Evolutionary conservation across 1,284 basidiomycete species (phyloP).

Genomic region (Leccinum griseonigrum): DNA sequence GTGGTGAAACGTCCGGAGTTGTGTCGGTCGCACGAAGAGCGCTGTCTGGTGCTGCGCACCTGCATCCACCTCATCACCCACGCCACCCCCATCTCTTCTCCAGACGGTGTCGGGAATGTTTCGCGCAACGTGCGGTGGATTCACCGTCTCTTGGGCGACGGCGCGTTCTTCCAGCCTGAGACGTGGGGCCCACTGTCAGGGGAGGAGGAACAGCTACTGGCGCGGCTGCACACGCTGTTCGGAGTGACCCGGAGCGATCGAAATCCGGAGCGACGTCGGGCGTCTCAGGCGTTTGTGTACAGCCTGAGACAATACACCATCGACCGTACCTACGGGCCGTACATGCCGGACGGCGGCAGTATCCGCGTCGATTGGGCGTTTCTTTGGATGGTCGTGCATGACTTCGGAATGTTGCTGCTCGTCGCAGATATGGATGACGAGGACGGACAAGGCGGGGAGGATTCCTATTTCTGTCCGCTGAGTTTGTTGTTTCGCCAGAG

Average conservation of each 20-base stretch:
- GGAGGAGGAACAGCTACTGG: constrained; percentile 45
- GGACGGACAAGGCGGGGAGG: constrained; percentile 12
- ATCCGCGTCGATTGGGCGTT: constrained; percentile 60
- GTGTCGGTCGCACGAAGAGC: constrained; percentile 41
- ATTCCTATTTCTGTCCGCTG: constrained; percentile 45
- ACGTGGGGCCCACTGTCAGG: constrained; percentile 26
- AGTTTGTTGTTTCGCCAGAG: constrained; percentile 55
- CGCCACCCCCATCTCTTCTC: constrained; percentile 37
- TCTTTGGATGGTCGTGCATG: constrained; percentile 53
- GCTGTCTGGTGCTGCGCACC: constrained; percentile 41
- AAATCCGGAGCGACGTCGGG: constrained; percentile 30
- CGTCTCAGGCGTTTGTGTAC: constrained; percentile 57
- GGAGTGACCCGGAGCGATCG: constrained; percentile 50
- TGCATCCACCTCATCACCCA: constrained; percentile 46
- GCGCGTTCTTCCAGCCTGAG: constrained; percentile 44
- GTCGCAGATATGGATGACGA: constrained; percentile 38
- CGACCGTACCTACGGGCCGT: constrained; percentile 58
- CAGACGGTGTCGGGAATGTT: constrained; percentile 29
- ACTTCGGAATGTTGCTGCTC: constrained; percentile 49
- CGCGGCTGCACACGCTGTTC: constrained; percentile 51
- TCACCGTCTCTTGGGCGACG: constrained; percentile 39
- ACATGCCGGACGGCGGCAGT: constrained; percentile 37
- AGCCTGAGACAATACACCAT: constrained; percentile 52
- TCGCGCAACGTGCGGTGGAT: constrained; percentile 57
- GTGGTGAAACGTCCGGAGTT: constrained; percentile 36